These are phyloP conservation scores for Boletus semigastroideus DNA, from an alignment of 1,284 basidiomycete species.

Conservation along the genomic window DNA sequence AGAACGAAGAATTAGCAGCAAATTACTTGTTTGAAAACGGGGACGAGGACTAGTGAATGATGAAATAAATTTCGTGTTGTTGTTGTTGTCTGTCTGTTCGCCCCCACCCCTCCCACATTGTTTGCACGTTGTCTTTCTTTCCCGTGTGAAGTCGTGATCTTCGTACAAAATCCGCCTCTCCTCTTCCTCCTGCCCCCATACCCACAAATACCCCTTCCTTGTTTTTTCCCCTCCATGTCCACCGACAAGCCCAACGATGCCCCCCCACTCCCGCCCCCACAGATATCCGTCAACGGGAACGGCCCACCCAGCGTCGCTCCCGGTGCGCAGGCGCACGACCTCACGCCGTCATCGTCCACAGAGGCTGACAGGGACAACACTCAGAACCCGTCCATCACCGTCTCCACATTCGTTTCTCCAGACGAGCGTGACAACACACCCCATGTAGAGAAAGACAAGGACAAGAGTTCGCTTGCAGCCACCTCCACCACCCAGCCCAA, in stretches of 20 bases:
- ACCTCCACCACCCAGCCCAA: slow-evolving; percentile 38
- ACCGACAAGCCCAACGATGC: slow-evolving; percentile 24
- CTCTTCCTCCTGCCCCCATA: slow-evolving; percentile 23
- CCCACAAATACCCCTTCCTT: slow-evolving; percentile 21
- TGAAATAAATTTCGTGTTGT: no score
- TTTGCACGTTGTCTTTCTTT: slow-evolving; percentile 26
- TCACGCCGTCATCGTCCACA: slow-evolving; percentile 34
- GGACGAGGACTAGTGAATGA: slow-evolving; percentile 7
- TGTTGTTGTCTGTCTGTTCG: no score
- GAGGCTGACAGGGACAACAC: slow-evolving; percentile 35
- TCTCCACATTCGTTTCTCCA: slow-evolving; percentile 34
- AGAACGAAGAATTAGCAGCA: slow-evolving; percentile 93
- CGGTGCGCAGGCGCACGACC: slow-evolving; percentile 36
- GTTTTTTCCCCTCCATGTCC: neutral
- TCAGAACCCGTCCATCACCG: slow-evolving; percentile 33
- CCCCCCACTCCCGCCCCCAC: slow-evolving; percentile 14
- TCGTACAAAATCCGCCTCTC: slow-evolving; percentile 34
- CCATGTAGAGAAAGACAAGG: slow-evolving; percentile 42
- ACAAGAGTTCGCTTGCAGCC: slow-evolving; percentile 43
- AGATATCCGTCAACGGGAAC: slow-evolving; percentile 28
- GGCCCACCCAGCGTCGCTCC: slow-evolving; percentile 19
- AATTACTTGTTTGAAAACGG: slow-evolving; percentile 84
- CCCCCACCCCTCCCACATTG: slow-evolving; percentile 33
- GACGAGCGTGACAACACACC: slow-evolving; percentile 35
- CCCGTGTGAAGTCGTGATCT: slow-evolving; percentile 35